Evolutionary conservation across 169 alveolate species (phyloP).

Genomic region (Plasmodium adleri): DNA sequence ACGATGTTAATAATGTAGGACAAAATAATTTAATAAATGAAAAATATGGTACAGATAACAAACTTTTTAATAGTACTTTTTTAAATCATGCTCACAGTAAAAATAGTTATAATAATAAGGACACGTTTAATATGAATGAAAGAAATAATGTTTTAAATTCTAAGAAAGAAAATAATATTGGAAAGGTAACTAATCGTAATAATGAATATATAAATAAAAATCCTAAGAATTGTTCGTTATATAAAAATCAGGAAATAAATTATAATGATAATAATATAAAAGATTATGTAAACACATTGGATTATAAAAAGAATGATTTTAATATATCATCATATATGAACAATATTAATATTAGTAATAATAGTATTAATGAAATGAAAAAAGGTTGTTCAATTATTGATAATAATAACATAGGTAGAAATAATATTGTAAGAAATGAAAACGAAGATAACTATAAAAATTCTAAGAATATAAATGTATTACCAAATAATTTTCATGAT

Average conservation of each 20-base stretch:
- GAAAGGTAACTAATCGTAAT: not conserved
- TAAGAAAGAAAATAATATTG: not conserved
- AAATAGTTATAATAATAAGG: slow-evolving; percentile 8
- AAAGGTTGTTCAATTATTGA: slow-evolving; percentile 4
- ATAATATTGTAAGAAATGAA: slow-evolving; percentile 28
- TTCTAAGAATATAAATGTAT: slow-evolving; percentile 12
- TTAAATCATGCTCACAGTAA: not conserved
- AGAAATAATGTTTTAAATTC: not conserved
- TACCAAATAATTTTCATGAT: not conserved
- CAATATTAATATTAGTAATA: not conserved
- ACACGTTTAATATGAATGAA: not conserved
- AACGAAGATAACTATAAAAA: slow-evolving; percentile 9
- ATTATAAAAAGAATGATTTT: no score
- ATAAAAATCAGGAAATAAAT: no score
- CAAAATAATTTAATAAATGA: slow-evolving; percentile 12
- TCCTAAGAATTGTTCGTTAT: not conserved
- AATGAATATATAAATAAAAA: slow-evolving; percentile 5
- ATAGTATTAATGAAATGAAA: slow-evolving; percentile 10
- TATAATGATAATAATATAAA: no score
- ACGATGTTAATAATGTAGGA: not conserved
- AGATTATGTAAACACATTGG: no score
- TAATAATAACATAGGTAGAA: slow-evolving; percentile 23
- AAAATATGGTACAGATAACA: not conserved
- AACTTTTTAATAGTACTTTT: not conserved
- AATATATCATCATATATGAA: no score